Conservation (phyloP, 306 rosid species). For the Crotalaria pallida region DNA sequence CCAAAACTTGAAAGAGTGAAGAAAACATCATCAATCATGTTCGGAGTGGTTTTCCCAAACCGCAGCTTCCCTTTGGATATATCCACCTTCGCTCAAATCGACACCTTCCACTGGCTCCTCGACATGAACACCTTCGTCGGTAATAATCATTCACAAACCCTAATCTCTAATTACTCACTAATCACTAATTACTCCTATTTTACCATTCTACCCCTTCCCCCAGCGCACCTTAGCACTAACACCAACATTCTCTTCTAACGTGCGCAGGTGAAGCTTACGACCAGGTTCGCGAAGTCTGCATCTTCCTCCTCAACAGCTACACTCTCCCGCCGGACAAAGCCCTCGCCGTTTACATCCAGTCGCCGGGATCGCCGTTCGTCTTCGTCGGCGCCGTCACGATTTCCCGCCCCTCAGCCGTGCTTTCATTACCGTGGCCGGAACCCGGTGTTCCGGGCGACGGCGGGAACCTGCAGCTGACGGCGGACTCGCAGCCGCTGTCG, state of each 20-base stretch:
- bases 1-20: not conserved
- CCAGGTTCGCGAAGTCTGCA: conserved; percentile 69
- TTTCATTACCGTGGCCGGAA: conserved; percentile 69
- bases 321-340: conserved; percentile 91
- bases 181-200: no score
- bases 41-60: conserved; percentile 89
- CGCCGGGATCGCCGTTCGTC: conserved; percentile 78
- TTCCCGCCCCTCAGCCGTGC: conserved; percentile 77
- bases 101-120: conserved; percentile 87
- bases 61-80: conserved; percentile 92
- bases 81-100: conserved; percentile 84
- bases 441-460: conserved; percentile 22
- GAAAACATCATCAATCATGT: conserved; percentile 36
- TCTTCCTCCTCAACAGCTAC: conserved; percentile 71
- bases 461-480: conserved; percentile 53
- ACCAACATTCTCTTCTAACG: not conserved
- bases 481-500: conserved; percentile 54
- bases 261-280: conserved; percentile 76
- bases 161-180: no score
- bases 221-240: not conserved
- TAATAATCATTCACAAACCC: conserved; percentile 21
- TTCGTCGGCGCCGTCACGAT: conserved; percentile 76
- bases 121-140: conserved; percentile 90
- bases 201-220: no score
- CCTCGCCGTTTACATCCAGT: conserved; percentile 79